Evolutionary conservation across 2,329 filamentous ascomycete genomes (phyloP).

Genomic region (Geosmithia morbida): DNA sequence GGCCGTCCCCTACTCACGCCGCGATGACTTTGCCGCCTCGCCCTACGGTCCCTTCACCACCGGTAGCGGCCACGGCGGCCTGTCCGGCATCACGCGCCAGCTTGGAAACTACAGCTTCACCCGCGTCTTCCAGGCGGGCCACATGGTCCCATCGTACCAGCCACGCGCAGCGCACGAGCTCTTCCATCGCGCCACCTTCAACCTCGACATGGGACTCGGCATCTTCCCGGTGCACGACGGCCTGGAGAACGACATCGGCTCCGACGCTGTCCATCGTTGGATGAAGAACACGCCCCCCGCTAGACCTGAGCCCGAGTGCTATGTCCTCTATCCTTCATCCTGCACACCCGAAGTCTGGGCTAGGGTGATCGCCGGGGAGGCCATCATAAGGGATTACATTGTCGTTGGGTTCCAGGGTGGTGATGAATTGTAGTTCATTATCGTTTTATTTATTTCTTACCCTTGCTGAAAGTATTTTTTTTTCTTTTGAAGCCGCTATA

Average conservation of each 20-base stretch:
- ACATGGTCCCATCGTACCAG: conserved; percentile 45
- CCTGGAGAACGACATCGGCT: not conserved
- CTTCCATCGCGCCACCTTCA: conserved; percentile 43
- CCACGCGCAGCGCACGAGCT: conserved; percentile 40
- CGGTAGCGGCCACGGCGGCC: conserved; percentile 39
- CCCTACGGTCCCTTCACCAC: conserved; percentile 59
- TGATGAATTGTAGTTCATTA: not conserved
- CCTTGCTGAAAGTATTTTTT: not conserved
- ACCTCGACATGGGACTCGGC: conserved; percentile 39
- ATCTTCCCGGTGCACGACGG: conserved; percentile 29
- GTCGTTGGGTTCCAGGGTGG: conserved; percentile 7
- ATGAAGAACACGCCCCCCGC: conserved; percentile 1
- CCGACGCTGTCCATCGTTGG: not conserved
- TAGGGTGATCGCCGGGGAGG: conserved; percentile 34
- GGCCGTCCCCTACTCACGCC: conserved; percentile 36
- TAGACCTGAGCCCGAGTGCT: conserved; percentile 30
- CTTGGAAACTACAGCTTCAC: conserved; percentile 59
- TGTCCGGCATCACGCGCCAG: conserved; percentile 51
- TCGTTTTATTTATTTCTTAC: not conserved
- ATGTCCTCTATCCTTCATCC: conserved; percentile 37
- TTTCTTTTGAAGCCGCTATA: not conserved
- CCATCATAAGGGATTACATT: conserved; percentile 27
- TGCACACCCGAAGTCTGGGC: conserved; percentile 39
- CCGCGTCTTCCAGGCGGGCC: conserved; percentile 50
- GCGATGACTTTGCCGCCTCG: conserved; percentile 34